Percentiles rank a stretch among this genome's conserved stretches.
phyloP scores from a whole-genome alignment of 306 rosid genomes.

The Lathyrus sativus region DNA sequence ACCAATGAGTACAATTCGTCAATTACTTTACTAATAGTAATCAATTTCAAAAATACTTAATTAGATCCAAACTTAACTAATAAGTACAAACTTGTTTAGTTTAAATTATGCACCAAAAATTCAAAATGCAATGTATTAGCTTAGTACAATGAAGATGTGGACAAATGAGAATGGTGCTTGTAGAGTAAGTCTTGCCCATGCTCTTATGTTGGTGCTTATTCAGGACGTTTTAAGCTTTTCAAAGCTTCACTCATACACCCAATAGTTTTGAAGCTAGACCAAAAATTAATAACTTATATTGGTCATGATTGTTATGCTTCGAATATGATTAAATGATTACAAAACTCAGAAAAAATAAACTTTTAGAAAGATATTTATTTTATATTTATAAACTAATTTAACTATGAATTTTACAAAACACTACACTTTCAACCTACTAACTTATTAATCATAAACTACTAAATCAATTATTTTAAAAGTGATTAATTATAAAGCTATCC shows the following conservation, averaged over 20 bases:
- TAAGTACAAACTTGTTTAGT: neutral
- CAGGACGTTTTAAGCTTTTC: constrained; percentile 36
- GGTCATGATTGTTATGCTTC: no score
- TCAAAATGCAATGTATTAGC: neutral
- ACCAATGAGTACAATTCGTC: constrained; percentile 3
- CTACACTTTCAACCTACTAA: no score
- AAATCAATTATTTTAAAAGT: no score
- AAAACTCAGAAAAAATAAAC: no score
- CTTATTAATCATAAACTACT: no score
- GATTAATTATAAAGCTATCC: no score
- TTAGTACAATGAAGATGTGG: neutral
- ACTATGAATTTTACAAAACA: no score
- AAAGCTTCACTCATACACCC: constrained; percentile 37
- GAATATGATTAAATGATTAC: no score
- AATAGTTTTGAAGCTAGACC: neutral
- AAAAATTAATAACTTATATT: neutral
- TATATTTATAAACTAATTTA: no score
- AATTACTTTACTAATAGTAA: constrained; percentile 21
- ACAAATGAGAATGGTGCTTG: constrained; percentile 27
- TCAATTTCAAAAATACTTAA: constrained; percentile 14
- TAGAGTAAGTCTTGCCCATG: constrained; percentile 34
- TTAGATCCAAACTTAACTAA: neutral
- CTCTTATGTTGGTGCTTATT: constrained; percentile 39
- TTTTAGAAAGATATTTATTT: no score
- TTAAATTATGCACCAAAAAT: neutral